These are phyloP conservation scores for Fusarium concolor DNA, from an alignment of 2,329 filamentous ascomycete genomes.

Conservation along the genomic window DNA sequence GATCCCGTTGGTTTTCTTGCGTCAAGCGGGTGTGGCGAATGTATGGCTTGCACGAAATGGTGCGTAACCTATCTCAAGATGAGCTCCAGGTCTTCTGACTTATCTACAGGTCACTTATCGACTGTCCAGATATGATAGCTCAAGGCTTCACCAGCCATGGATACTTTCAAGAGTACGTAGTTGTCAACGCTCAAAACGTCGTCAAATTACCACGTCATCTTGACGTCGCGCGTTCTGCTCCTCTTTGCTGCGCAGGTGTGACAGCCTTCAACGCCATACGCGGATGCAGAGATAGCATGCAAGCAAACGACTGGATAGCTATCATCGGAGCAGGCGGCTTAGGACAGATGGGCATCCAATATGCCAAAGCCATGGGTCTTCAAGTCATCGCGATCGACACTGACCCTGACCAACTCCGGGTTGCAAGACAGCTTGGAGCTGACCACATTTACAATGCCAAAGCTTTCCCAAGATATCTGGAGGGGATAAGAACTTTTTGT, in stretches of 20 bases:
- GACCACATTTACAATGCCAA: not conserved
- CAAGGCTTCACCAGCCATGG: slow-evolving; percentile 1
- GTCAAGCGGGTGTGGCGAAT: not conserved
- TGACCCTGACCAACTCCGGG: not conserved
- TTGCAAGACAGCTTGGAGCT: not conserved
- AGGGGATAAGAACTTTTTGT: too few relatives aligned
- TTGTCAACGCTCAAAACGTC: not conserved
- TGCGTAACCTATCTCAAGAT: too few relatives aligned
- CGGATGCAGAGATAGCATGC: not conserved
- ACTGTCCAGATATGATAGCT: not conserved
- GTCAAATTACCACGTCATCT: not conserved
- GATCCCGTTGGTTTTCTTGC: not conserved
- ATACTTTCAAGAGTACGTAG: slow-evolving; percentile 1
- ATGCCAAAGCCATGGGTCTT: slow-evolving; percentile 9
- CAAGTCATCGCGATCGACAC: not conserved
- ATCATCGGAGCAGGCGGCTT: not conserved
- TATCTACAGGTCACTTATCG: too few relatives aligned
- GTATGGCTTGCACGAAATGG: too few relatives aligned
- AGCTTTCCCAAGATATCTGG: too few relatives aligned
- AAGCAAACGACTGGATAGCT: not conserved
- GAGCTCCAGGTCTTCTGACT: too few relatives aligned
- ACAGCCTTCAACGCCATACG: slow-evolving; percentile 1
- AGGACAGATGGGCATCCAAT: not conserved
- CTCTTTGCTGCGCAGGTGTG: slow-evolving; percentile 3
- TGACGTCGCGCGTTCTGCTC: not conserved